Evolutionary conservation across 1,139 yeast species (phyloP).

Genomic region (Taiozyma sp.): DNA sequence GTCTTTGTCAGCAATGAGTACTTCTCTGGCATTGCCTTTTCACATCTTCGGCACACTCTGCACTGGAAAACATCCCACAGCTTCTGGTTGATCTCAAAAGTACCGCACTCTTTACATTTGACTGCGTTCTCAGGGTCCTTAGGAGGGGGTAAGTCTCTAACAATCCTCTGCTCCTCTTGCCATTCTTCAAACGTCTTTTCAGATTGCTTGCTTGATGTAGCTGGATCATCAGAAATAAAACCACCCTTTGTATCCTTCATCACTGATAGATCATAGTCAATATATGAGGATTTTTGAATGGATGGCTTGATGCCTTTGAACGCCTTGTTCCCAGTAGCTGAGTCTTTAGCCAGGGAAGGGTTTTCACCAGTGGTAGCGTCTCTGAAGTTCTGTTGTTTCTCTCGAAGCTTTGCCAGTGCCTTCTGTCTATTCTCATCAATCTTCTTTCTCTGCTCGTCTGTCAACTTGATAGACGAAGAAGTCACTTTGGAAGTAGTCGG

Average conservation of each 20-base stretch:
- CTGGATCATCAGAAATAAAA: conserved; percentile 42
- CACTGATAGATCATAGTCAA: conserved; percentile 88
- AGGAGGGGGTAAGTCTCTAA: conserved; percentile 63
- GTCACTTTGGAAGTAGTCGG: conserved; percentile 20
- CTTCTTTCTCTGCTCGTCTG: conserved; percentile 47
- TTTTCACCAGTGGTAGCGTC: conserved; percentile 22
- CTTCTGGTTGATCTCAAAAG: conserved; percentile 75
- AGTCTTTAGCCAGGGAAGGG: conserved; percentile 11
- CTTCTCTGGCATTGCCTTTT: conserved; percentile 72
- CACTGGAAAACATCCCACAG: conserved; percentile 62
- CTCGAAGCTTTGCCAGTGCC: conserved; percentile 51
- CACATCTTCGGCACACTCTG: conserved; percentile 79
- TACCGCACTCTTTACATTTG: conserved; percentile 74
- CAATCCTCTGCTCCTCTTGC: conserved; percentile 58
- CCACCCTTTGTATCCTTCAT: conserved; percentile 91
- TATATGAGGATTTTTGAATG: conserved; percentile 62
- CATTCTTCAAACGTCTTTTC: conserved; percentile 68
- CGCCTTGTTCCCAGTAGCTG: not conserved
- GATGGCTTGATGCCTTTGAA: conserved; percentile 28
- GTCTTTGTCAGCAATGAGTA: conserved; percentile 91
- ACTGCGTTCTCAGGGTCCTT: conserved; percentile 68
- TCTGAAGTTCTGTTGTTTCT: conserved; percentile 26
- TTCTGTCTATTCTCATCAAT: conserved; percentile 54
- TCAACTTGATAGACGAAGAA: conserved; percentile 27
- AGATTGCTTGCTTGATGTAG: conserved; percentile 16